Evolutionary conservation across 257 asterid genomes (phyloP), one percentile per base, ranked within the genome.

Genomic region (Petunia axillaris): DNA sequence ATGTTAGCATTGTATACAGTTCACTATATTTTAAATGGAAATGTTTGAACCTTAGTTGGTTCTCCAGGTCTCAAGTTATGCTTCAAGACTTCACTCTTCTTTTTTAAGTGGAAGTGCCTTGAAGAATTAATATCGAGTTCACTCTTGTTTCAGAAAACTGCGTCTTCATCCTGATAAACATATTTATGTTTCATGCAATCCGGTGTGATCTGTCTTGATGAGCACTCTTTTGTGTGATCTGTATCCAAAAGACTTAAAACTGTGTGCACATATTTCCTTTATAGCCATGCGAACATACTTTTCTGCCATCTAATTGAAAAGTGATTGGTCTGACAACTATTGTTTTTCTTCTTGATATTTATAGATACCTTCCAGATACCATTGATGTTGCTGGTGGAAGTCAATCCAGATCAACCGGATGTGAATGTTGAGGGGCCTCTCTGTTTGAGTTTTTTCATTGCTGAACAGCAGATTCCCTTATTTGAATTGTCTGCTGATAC

Each of bases 321-420:
- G 15, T 35, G 67, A 35, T 6, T 62, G 41, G 67, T 62, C 6
- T 35, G 41, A 62, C 6, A 35, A 35, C 67, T 35, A 8, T 36
- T 62, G 11, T 62, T 64, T 57, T 60, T 78, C 44, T 57, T 81
- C 58, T 80, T 81, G 55, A 64, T 76, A 65, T 44, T 75, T 80
- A 46, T 78, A 90, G 91, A 79, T 90, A 90, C 84, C 68, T 90
- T 82, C 92, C 93, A 10, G 93, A 90, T 55, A 88, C 91, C 25
- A 88, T 90, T 54, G 92, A 88, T 15, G 93, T 88, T 75, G 91
- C 85, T 62, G 85, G 84, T 82, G 87, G 87, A 85, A 78, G 81
- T 83, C 92, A 88, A 74, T 89, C 86, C 81, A 87, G 91, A 86
- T 83, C 93, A 43, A 77, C 85, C 60, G 91, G 93, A 75, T 90